Conservation (phyloP, 2,329 filamentous ascomycete species). For the Botrytis hyacinthi region DNA sequence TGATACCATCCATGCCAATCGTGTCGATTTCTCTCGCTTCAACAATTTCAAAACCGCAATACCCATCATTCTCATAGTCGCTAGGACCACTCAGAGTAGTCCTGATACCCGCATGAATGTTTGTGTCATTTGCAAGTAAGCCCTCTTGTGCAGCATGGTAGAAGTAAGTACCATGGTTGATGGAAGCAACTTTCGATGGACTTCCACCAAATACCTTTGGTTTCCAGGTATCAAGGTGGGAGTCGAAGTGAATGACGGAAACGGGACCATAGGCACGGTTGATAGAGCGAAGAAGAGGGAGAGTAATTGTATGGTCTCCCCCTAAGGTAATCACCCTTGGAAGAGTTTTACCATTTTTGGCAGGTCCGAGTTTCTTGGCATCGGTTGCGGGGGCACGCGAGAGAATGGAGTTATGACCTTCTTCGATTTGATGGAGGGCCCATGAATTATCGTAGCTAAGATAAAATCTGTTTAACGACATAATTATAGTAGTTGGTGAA, state of each 20-base stretch:
- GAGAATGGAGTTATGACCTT: slow-evolving; percentile 75
- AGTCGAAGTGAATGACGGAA: slow-evolving; percentile 62
- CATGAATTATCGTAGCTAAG: slow-evolving; percentile 75
- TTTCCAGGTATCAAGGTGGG: slow-evolving; percentile 69
- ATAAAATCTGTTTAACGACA: neutral
- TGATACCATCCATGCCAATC: slow-evolving; percentile 70
- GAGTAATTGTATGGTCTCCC: slow-evolving; percentile 61
- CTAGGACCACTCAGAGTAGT: slow-evolving; percentile 76
- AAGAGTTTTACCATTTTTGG: slow-evolving; percentile 71
- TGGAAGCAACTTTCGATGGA: slow-evolving; percentile 69
- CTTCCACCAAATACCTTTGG: slow-evolving; percentile 86
- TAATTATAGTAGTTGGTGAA: neutral
- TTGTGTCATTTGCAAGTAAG: slow-evolving; percentile 74
- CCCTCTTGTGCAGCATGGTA: slow-evolving; percentile 79
- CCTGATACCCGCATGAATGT: slow-evolving; percentile 84
- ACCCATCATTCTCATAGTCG: slow-evolving; percentile 83
- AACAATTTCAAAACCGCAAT: slow-evolving; percentile 80
- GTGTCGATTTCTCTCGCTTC: slow-evolving; percentile 71
- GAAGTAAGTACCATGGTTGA: slow-evolving; percentile 90
- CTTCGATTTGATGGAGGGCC: slow-evolving; percentile 80
- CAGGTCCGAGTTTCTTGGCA: slow-evolving; percentile 63
- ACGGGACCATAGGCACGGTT: slow-evolving; percentile 60
- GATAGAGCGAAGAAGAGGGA: slow-evolving; percentile 58
- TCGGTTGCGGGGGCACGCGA: slow-evolving; percentile 69
- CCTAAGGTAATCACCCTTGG: slow-evolving; percentile 78